Conservation (phyloP, 768 basidiomycete species). For the Suillus lakei region DNA sequence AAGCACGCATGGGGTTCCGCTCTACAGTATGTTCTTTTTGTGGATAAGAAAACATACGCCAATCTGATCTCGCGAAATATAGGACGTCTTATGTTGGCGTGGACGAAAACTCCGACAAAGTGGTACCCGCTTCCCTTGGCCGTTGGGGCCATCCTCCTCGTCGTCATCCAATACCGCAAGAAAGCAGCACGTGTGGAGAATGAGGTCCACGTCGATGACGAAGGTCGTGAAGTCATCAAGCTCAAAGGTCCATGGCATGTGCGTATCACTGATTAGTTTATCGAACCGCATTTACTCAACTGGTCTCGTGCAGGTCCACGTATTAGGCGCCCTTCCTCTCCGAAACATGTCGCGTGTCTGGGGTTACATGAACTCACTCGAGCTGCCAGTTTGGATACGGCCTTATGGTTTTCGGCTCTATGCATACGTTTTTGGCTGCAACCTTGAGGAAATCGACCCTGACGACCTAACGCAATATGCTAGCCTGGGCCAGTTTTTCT, state of each 20-base stretch:
- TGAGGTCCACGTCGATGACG: conserved; percentile 79
- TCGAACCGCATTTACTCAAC: conserved; percentile 4
- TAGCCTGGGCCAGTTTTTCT: conserved; percentile 96
- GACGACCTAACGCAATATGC: conserved; percentile 78
- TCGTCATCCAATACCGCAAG: conserved; percentile 76
- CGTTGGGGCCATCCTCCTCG: conserved; percentile 87
- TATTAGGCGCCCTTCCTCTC: conserved; percentile 92
- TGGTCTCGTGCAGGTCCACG: conserved; percentile 74
- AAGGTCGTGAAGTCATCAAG: conserved; percentile 80
- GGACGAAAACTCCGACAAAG: conserved; percentile 86
- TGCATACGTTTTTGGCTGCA: conserved; percentile 88
- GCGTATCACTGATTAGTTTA: conserved; percentile 30
- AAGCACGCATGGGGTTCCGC: conserved; percentile 42
- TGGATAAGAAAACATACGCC: not conserved
- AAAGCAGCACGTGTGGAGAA: conserved; percentile 51
- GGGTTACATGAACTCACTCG: conserved; percentile 94
- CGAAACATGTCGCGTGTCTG: conserved; percentile 95
- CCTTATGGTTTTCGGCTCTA: conserved; percentile 89
- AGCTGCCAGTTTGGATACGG: conserved; percentile 95
- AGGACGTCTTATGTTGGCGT: conserved; percentile 76
- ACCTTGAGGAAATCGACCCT: conserved; percentile 88
- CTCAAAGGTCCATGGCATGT: conserved; percentile 96
- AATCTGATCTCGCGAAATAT: conserved; percentile 13
- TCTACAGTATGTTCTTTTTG: conserved; percentile 47
- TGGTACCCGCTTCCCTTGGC: conserved; percentile 96